Conservation (phyloP, 768 basidiomycete genomes). For the Panaeolus cyanescens region DNA sequence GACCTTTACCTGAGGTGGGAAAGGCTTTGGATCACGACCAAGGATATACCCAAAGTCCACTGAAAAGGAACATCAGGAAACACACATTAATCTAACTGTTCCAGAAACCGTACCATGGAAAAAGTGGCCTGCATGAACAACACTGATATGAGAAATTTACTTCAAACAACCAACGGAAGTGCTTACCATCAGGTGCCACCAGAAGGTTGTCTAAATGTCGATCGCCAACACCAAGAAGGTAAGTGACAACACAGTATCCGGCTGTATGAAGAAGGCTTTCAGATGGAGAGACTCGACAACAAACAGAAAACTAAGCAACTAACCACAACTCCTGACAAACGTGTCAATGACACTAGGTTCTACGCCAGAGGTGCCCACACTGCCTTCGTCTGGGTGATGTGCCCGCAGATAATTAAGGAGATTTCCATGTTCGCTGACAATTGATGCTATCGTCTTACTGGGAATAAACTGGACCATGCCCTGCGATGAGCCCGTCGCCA, state of each 20-base stretch:
- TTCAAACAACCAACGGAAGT: background rate
- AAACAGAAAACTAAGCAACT: slow-evolving; percentile 20
- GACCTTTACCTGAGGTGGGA: slow-evolving; percentile 97
- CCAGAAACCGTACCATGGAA: slow-evolving; percentile 73
- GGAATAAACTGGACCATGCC: slow-evolving; percentile 97
- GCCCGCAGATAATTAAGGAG: slow-evolving; percentile 86
- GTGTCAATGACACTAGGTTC: slow-evolving; percentile 94
- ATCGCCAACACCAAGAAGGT: slow-evolving; percentile 94
- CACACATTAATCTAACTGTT: background rate
- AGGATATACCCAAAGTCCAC: slow-evolving; percentile 99
- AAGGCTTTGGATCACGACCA: slow-evolving; percentile 96
- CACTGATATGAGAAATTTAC: slow-evolving; percentile 1
- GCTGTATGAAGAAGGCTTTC: slow-evolving; percentile 50
- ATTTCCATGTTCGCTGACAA: slow-evolving; percentile 89
- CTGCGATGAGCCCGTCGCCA: slow-evolving; percentile 89
- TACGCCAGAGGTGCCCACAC: slow-evolving; percentile 93
- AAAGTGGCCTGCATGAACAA: slow-evolving; percentile 69
- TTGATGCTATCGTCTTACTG: slow-evolving; percentile 93
- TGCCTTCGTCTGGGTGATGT: slow-evolving; percentile 91
- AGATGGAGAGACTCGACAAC: background rate
- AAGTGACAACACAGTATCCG: slow-evolving; percentile 97
- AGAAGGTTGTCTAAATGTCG: slow-evolving; percentile 95
- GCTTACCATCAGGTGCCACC: slow-evolving; percentile 83
- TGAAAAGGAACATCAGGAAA: slow-evolving; percentile 29
- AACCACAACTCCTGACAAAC: slow-evolving; percentile 95